A percentile compares a stretch with the other conserved stretches of the same genome.
Evolutionary conservation across 257 asterid species (phyloP).

Genomic region (Hygrophila difformis): DNA sequence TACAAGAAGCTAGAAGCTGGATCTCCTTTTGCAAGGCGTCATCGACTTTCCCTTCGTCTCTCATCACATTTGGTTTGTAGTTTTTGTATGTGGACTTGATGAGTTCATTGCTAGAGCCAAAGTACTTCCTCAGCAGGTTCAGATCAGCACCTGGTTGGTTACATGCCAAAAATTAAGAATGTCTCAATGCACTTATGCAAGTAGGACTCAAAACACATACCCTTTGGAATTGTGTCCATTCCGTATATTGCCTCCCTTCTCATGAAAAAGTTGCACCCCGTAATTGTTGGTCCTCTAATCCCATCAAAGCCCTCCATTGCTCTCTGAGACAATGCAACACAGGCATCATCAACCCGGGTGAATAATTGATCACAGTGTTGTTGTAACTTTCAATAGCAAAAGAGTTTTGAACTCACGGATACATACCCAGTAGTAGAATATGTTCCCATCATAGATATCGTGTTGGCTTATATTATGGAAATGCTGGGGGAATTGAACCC

Average conservation of each 20-base stretch:
- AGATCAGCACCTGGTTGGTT: slow-evolving; percentile 28
- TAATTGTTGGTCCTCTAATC: slow-evolving; percentile 34
- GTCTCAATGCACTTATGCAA: background rate
- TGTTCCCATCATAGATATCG: slow-evolving; percentile 43
- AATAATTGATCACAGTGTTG: too few relatives aligned
- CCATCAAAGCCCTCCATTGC: slow-evolving; percentile 47
- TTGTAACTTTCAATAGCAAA: too few relatives aligned
- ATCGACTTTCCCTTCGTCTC: slow-evolving; percentile 13
- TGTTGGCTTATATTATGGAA: slow-evolving; percentile 39
- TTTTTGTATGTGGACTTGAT: slow-evolving; percentile 23
- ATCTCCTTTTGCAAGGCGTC: slow-evolving; percentile 21
- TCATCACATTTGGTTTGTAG: slow-evolving; percentile 14
- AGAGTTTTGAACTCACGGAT: background rate
- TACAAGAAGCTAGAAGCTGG: slow-evolving; percentile 36
- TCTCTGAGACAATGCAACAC: slow-evolving; percentile 21
- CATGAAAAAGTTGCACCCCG: slow-evolving; percentile 49
- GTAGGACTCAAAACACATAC: slow-evolving; percentile 6
- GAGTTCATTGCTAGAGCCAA: slow-evolving; percentile 53
- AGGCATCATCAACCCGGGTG: too few relatives aligned
- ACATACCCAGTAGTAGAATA: slow-evolving; percentile 24
- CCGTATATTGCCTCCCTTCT: slow-evolving; percentile 44
- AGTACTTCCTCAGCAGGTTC: slow-evolving; percentile 24
- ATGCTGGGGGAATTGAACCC: slow-evolving; percentile 64
- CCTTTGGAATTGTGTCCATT: slow-evolving; percentile 16
- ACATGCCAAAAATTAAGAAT: background rate